Evolutionary conservation across 1,139 yeast genomes (phyloP).

Genomic region (Yamadazyma aaseri): DNA sequence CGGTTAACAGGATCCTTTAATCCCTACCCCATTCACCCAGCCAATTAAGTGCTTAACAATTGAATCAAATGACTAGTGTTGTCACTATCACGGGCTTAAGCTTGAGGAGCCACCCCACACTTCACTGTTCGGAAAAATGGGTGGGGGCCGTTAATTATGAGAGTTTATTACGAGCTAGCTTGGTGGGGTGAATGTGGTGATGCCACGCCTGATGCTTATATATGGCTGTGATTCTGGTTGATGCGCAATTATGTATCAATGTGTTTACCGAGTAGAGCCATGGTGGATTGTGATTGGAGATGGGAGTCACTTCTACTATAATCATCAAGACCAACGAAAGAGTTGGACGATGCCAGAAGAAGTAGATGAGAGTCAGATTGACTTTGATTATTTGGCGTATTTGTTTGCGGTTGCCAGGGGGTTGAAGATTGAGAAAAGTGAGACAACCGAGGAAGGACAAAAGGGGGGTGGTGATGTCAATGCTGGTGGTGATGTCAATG

Average conservation of each 20-base stretch:
- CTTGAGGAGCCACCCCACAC: slow-evolving; percentile 2
- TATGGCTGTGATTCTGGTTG: background rate
- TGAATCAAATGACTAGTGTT: too few species aligned
- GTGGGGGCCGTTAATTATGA: too few species aligned
- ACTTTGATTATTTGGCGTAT: slow-evolving; percentile 32
- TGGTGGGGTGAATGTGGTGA: background rate
- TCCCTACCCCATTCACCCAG: too few species aligned
- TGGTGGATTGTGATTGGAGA: slow-evolving; percentile 15
- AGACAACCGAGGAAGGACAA: slow-evolving; percentile 2
- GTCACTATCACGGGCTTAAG: background rate
- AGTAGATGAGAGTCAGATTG: slow-evolving; percentile 8
- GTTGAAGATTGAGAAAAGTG: slow-evolving; percentile 14
- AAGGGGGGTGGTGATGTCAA: background rate
- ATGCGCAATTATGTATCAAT: slow-evolving; percentile 14
- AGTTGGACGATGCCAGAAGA: slow-evolving; percentile 14
- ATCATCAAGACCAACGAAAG: slow-evolving; percentile 6
- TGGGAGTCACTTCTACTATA: slow-evolving; percentile 14
- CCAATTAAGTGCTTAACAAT: too few species aligned
- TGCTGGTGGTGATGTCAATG: background rate
- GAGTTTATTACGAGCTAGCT: too few species aligned
- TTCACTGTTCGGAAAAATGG: background rate
- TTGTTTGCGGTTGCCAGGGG: slow-evolving; percentile 35
- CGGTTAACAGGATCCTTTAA: too few species aligned
- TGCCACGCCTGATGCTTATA: background rate
- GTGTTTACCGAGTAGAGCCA: slow-evolving; percentile 10